These are phyloP conservation scores for Xeromyces bisporus DNA, from an alignment of 495 filamentous ascomycete genomes.

Conservation along the genomic window DNA sequence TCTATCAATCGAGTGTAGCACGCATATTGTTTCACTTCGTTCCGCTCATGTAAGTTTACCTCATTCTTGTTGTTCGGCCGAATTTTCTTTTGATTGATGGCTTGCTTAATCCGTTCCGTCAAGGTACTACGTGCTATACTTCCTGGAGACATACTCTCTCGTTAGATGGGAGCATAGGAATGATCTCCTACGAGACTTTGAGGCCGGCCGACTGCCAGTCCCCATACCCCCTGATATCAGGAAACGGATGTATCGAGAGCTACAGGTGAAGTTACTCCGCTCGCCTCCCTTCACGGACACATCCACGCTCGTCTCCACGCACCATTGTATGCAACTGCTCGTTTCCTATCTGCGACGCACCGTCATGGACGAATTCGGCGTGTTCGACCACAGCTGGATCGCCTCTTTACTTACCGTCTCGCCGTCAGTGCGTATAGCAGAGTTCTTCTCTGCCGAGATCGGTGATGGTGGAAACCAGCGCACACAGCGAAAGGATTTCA, in stretches of 20 bases:
- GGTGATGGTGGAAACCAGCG: conserved; percentile 27
- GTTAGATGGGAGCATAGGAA: conserved; percentile 28
- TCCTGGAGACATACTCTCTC: conserved; percentile 24
- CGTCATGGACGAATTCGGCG: conserved; percentile 14
- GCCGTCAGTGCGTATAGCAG: conserved; percentile 24
- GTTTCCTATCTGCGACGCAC: conserved; percentile 25
- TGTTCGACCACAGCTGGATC: conserved; percentile 27
- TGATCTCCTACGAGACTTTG: conserved; percentile 23
- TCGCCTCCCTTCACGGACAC: conserved; percentile 29
- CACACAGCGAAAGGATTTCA: conserved; percentile 29
- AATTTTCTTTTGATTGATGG: too few species aligned
- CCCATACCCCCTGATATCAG: conserved; percentile 19
- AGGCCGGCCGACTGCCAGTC: conserved; percentile 23
- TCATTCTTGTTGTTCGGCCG: too few species aligned
- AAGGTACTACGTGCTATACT: conserved; percentile 29
- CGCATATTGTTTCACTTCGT: conserved; percentile 24
- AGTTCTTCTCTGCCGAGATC: conserved; percentile 32
- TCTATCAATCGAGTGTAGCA: conserved; percentile 18
- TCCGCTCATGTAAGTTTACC: conserved; percentile 28
- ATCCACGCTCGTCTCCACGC: conserved; percentile 24
- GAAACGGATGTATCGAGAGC: conserved; percentile 20
- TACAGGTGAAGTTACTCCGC: conserved; percentile 25
- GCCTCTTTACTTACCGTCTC: conserved; percentile 26
- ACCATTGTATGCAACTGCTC: conserved; percentile 29
- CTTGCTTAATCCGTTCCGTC: too few species aligned